These are phyloP conservation scores for Candida boidinii DNA, from an alignment of 805 yeast species.

Conservation along the genomic window DNA sequence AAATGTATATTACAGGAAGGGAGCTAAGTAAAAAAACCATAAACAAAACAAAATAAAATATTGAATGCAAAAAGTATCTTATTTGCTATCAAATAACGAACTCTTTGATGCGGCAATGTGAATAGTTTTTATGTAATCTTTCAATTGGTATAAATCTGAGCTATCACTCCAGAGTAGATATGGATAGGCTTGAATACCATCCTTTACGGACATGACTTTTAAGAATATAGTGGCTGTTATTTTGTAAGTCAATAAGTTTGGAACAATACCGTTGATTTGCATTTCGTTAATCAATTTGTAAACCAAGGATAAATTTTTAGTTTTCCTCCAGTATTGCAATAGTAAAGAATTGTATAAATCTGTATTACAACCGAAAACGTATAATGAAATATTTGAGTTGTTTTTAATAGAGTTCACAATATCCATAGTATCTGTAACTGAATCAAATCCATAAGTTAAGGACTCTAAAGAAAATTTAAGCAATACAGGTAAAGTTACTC, in stretches of 20 bases:
- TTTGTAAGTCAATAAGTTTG: constrained; percentile 20
- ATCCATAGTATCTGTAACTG: constrained; percentile 15
- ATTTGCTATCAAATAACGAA: too few species aligned
- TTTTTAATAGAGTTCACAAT: constrained; percentile 17
- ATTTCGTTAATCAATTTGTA: constrained; percentile 19
- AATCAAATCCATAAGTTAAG: constrained; percentile 21
- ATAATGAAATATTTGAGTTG: constrained; percentile 20
- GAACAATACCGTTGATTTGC: constrained; percentile 20
- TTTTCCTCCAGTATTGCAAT: constrained; percentile 18
- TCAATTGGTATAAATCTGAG: constrained; percentile 16
- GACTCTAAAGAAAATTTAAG: constrained; percentile 20
- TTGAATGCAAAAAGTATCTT: too few species aligned
- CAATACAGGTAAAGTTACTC: constrained; percentile 18
- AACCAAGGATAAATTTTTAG: constrained; percentile 17
- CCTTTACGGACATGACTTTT: constrained; percentile 19
- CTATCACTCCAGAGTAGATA: constrained; percentile 22
- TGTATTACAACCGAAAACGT: constrained; percentile 21
- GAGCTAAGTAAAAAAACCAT: too few species aligned
- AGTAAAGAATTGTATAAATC: constrained; percentile 22
- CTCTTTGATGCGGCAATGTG: too few species aligned
- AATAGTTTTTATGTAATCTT: constrained; percentile 11
- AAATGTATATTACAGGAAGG: too few species aligned
- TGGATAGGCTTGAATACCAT: constrained; percentile 13
- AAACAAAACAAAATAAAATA: too few species aligned
- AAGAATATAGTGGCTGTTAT: constrained; percentile 18